Evolutionary conservation across 768 basidiomycete species (phyloP), one percentile per base, ranked within the genome.

Genomic region (Sporobolomyces phaffii): DNA sequence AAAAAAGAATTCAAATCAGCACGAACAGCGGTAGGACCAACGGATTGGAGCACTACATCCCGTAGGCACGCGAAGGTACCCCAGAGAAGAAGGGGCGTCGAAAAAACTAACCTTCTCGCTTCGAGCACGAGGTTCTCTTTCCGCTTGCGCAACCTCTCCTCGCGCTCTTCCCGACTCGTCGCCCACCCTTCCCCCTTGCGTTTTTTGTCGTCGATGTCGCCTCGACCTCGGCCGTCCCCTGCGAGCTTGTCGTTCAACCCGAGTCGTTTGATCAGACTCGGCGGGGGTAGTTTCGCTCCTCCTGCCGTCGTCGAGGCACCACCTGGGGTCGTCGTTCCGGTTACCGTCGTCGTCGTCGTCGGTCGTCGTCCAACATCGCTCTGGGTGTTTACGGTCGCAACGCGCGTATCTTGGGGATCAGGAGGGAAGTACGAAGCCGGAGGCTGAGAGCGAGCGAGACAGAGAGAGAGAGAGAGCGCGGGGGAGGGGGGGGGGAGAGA

Each of bases 91-190:
- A 11, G 6, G 13, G 11, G 38, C 11, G 18, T 43, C 7, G 10
- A 24, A 28, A 58, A 41, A 17, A 59, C 66, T 29, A 44, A 72
- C 70, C 70, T 49, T 51, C 70, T 59, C 51, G 66, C 70, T 56
- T 72, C 66, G 20, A 68, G 34, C 15, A 72, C 70, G 33, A 72
- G 43, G 48, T 61, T 62, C 47, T 59, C 66, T 60, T 72, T 72
- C 60, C 70, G 50, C 57, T 49, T 61, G 45, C 47, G 61, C 43
- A 71, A 34, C n/a, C 49, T 64, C 36, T 43, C n/a, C 59, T 71
- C 70, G 48, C 70, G 29, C 56, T 60, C 53, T 33, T 47, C 48
- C 36, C 62, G 22, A 34, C 36, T 57, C 0, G 43, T 29, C 3
- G 48, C 53, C 70, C 65, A 71, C 13, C 69, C 64, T 6, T 18